Percentiles rank a stretch among this genome's conserved stretches.
These are phyloP conservation scores for Achaetomiella virescens DNA, from an alignment of 495 filamentous ascomycete genomes.

Conservation along the genomic window DNA sequence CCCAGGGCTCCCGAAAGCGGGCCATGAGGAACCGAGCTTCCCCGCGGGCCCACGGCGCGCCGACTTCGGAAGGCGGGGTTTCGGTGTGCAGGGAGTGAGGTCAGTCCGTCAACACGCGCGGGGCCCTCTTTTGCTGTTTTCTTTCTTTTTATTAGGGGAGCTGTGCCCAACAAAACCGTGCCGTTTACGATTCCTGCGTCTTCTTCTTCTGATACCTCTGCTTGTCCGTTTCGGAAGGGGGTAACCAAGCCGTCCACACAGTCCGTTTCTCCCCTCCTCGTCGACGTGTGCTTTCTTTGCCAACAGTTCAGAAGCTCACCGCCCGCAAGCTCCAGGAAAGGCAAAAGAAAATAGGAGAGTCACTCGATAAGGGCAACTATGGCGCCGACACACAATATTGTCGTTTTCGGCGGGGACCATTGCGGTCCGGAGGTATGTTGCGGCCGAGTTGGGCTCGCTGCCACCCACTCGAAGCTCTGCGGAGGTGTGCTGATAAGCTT, in stretches of 20 bases:
- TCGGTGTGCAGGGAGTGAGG: slow-evolving; percentile 2
- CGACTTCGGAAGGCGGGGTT: slow-evolving; percentile 33
- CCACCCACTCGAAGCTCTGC: too few relatives aligned
- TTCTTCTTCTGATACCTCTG: background rate
- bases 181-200: background rate
- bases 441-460: too few relatives aligned
- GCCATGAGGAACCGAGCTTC: background rate
- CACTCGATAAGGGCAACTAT: slow-evolving; percentile 25
- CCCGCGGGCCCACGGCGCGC: slow-evolving; percentile 6
- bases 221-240: background rate
- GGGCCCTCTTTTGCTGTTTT: background rate
- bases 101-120: slow-evolving; percentile 13
- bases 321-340: too few relatives aligned
- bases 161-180: too few relatives aligned
- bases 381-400: slow-evolving; percentile 48
- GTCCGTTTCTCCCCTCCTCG: background rate
- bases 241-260: too few relatives aligned
- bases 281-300: too few relatives aligned
- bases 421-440: slow-evolving; percentile 82
- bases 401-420: slow-evolving; percentile 83
- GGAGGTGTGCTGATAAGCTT: background rate
- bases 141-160: background rate
- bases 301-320: too few relatives aligned
- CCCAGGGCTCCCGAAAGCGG: slow-evolving; percentile 8
- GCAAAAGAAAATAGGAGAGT: too few relatives aligned